A percentile compares a stretch with the other conserved stretches of the same genome.
Evolutionary conservation across 208 protist species (phyloP).

Genomic region (Porcisia hertigi): DNA sequence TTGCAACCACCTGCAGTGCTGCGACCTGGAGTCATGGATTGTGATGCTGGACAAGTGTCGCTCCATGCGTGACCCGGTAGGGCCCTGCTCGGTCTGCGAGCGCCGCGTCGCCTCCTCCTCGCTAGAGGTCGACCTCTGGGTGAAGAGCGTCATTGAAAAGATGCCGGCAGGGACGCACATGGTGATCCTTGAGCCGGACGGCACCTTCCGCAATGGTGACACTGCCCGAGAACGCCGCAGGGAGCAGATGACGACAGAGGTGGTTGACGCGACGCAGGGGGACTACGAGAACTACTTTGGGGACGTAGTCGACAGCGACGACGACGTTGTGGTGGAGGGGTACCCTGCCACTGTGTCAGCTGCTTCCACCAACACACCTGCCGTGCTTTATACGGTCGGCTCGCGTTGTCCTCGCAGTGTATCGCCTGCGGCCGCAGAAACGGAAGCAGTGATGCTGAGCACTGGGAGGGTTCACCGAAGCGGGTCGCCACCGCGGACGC

Average conservation of each 20-base stretch:
- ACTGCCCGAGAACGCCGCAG: conserved; percentile 56
- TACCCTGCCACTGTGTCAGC: not conserved
- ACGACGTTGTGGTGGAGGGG: conserved; percentile 28
- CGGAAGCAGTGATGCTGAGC: not conserved
- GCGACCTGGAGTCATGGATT: conserved; percentile 89
- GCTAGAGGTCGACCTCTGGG: conserved; percentile 86
- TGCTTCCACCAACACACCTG: not conserved
- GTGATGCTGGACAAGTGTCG: conserved; percentile 75
- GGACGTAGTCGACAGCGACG: conserved; percentile 47
- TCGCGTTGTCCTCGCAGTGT: conserved; percentile 12
- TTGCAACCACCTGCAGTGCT: conserved; percentile 90
- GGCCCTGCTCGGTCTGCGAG: conserved; percentile 87
- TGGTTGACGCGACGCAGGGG: conserved; percentile 62
- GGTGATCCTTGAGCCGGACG: conserved; percentile 75
- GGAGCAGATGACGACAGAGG: conserved; percentile 62
- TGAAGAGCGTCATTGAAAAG: conserved; percentile 64
- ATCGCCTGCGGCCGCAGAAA: conserved; percentile 1
- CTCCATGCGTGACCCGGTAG: conserved; percentile 82
- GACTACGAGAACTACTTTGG: conserved; percentile 61
- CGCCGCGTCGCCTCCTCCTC: conserved; percentile 71
- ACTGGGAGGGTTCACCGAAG: not conserved
- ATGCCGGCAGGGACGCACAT: conserved; percentile 82
- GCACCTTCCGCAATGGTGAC: conserved; percentile 78
- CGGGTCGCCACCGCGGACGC: not conserved
- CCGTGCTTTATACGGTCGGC: conserved; percentile 5